phyloP scores from a whole-genome alignment of 2,329 filamentous ascomycete species.

The Beauveria bassiana region DNA sequence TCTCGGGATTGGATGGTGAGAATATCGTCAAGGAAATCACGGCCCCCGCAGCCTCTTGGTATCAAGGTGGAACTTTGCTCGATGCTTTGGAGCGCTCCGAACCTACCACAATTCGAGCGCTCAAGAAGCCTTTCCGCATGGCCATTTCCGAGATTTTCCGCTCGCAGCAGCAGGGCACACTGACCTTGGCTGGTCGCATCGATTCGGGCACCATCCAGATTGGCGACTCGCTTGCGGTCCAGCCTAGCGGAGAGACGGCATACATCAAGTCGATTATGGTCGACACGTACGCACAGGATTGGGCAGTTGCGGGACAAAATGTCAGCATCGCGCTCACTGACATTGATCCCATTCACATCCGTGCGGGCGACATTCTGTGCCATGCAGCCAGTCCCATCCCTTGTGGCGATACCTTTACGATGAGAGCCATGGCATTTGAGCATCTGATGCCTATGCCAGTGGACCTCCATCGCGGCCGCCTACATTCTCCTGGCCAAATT shows the following conservation, averaged over 20 bases:
- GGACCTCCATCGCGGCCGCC: constrained; percentile 77
- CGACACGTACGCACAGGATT: constrained; percentile 66
- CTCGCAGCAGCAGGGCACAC: constrained; percentile 66
- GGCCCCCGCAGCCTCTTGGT: constrained; percentile 62
- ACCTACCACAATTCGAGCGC: constrained; percentile 53
- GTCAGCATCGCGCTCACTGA: constrained; percentile 75
- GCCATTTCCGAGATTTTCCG: constrained; percentile 84
- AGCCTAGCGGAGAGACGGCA: constrained; percentile 75
- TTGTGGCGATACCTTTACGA: constrained; percentile 65
- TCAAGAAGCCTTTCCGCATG: constrained; percentile 76
- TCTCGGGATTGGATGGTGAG: constrained; percentile 81
- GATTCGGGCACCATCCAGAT: constrained; percentile 77
- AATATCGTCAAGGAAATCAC: constrained; percentile 63
- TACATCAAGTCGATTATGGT: constrained; percentile 75
- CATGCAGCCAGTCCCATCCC: constrained; percentile 57
- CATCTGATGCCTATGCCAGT: constrained; percentile 82
- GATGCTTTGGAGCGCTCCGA: constrained; percentile 80
- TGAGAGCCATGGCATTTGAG: constrained; percentile 84
- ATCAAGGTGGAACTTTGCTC: constrained; percentile 69
- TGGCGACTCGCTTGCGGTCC: constrained; percentile 70
- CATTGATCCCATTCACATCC: constrained; percentile 77
- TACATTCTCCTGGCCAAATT: constrained; percentile 73
- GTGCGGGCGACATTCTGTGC: constrained; percentile 82
- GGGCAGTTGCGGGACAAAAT: constrained; percentile 90
- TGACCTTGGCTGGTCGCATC: constrained; percentile 80